Percentiles rank a stretch among this genome's conserved stretches.
Evolutionary conservation across 768 basidiomycete species (phyloP).

Genomic region (Tricholoma saponaceum): DNA sequence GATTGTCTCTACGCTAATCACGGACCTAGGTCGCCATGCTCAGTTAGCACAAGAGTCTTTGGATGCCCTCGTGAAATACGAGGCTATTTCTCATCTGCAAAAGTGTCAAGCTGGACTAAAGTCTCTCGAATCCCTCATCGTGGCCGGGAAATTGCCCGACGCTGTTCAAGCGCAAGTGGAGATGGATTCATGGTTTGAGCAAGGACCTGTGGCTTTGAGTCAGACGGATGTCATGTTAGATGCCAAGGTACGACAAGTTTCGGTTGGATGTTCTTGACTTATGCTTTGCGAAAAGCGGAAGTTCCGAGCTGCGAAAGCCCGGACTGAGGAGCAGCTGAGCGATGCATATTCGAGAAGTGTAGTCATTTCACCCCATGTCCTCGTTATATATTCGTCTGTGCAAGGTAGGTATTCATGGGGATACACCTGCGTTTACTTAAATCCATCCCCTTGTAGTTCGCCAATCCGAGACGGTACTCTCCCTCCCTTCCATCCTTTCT

Average conservation of each 20-base stretch:
- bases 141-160: constrained; percentile 59
- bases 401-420: constrained; percentile 27
- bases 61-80: constrained; percentile 47
- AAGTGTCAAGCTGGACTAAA: constrained; percentile 46
- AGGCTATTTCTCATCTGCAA: constrained; percentile 52
- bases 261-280: not conserved
- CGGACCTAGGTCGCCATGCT: constrained; percentile 54
- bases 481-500: constrained; percentile 51
- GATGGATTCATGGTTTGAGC: constrained; percentile 41
- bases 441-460: constrained; percentile 40
- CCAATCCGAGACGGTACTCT: constrained; percentile 45
- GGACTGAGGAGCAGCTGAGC: constrained; percentile 66
- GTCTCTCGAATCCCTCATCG: constrained; percentile 40
- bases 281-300: constrained; percentile 40
- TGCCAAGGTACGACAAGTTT: constrained; percentile 47
- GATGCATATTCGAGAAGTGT: constrained; percentile 65
- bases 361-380: constrained; percentile 41
- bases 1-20: constrained; percentile 56
- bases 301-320: constrained; percentile 50
- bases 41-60: constrained; percentile 57
- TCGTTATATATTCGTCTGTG: constrained; percentile 50
- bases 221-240: constrained; percentile 50
- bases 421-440: not conserved
- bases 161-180: constrained; percentile 45
- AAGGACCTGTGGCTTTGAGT: constrained; percentile 46